A percentile compares a stretch with the other conserved stretches of the same genome.
Evolutionary conservation across 2,329 filamentous ascomycete species (phyloP).

Genomic region (Cladosporium sp.): DNA sequence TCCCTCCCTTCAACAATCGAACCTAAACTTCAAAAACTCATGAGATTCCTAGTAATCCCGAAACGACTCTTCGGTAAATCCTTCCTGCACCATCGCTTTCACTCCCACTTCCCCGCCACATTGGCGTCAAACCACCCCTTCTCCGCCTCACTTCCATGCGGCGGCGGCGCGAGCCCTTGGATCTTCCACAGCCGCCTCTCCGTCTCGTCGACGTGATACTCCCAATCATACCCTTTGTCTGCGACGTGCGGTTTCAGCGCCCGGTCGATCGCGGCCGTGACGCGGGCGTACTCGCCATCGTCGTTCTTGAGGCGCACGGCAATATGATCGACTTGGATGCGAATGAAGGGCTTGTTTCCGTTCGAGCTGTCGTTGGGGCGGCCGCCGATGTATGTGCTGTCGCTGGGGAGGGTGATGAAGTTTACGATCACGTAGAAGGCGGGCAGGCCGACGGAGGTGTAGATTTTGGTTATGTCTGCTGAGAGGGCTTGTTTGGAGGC

Average conservation of each 20-base stretch:
- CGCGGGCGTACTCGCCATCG: constrained; percentile 16
- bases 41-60: too few relatives aligned
- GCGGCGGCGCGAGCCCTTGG: constrained; percentile 38
- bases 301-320: constrained; percentile 23
- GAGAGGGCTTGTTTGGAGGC: constrained; percentile 31
- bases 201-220: constrained; percentile 42
- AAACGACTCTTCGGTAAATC: too few relatives aligned
- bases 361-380: constrained; percentile 15
- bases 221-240: constrained; percentile 43
- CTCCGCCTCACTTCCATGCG: constrained; percentile 34
- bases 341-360: constrained; percentile 31
- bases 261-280: constrained; percentile 28
- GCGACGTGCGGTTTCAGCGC: constrained; percentile 38
- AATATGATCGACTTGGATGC: constrained; percentile 34
- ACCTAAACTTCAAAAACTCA: too few relatives aligned
- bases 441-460: constrained; percentile 34
- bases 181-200: constrained; percentile 43
- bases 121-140: constrained; percentile 30
- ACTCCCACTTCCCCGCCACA: constrained; percentile 17
- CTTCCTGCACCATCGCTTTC: too few relatives aligned
- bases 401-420: constrained; percentile 32
- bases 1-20: too few relatives aligned
- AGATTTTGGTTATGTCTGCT: constrained; percentile 39
- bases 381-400: constrained; percentile 32
- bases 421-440: constrained; percentile 44